Conservation (phyloP, 352 stramenopile species). For the Phytophthora aleatoria region DNA sequence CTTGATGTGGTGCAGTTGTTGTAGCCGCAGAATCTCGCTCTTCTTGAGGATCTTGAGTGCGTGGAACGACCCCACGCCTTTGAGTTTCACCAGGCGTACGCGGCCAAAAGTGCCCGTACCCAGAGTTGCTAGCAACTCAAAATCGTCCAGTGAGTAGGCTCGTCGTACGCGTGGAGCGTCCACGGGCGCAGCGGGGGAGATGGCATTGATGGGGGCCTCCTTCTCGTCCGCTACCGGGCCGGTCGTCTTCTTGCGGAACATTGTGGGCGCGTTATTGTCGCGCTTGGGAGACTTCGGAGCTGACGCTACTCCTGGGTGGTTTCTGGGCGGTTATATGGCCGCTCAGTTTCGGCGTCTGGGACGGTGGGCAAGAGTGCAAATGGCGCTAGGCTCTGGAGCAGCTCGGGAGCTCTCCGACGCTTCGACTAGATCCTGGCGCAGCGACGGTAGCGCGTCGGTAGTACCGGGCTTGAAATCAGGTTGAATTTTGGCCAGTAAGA, state of each 20-base stretch:
- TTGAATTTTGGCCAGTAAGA: conserved; percentile 1
- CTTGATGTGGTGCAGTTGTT: conserved; percentile 92
- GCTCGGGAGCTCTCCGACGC: conserved; percentile 31
- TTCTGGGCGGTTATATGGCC: conserved; percentile 25
- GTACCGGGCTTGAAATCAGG: conserved; percentile 9
- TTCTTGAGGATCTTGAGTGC: conserved; percentile 95
- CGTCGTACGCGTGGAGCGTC: conserved; percentile 29
- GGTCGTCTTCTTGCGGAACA: conserved; percentile 51
- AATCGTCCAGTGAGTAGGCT: conserved; percentile 66
- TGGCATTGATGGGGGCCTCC: conserved; percentile 52
- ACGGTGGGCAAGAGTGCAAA: conserved; percentile 25
- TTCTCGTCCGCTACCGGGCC: conserved; percentile 34
- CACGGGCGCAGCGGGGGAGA: conserved; percentile 57
- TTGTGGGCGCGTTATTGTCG: conserved; percentile 11
- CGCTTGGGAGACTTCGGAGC: not conserved
- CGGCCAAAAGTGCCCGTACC: conserved; percentile 90
- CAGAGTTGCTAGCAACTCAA: conserved; percentile 80
- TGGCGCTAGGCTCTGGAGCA: conserved; percentile 6
- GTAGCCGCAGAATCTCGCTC: conserved; percentile 86
- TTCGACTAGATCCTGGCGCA: conserved; percentile 28
- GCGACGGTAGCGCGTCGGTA: not conserved
- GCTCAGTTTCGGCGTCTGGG: not conserved
- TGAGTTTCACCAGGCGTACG: conserved; percentile 83
- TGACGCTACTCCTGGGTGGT: not conserved
- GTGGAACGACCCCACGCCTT: conserved; percentile 62